phyloP scores from a whole-genome alignment of 2,329 filamentous ascomycete species.

The Tolypocladium guangdongense region DNA sequence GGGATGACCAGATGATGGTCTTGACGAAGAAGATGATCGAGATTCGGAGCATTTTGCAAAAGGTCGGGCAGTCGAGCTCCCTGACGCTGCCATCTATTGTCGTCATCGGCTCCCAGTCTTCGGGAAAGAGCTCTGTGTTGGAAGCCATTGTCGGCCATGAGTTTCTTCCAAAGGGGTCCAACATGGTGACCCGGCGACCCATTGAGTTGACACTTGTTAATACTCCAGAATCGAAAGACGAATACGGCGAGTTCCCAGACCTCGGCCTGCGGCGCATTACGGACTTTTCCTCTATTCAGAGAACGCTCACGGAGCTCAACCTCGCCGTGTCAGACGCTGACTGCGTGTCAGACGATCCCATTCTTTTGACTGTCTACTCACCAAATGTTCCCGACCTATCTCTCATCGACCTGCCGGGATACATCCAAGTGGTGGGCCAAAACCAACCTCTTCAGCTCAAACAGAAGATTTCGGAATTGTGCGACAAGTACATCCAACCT shows the following conservation, averaged over 20 bases:
- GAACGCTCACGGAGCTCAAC: constrained; percentile 90
- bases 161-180: constrained; percentile 93
- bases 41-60: constrained; percentile 83
- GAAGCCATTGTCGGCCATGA: constrained; percentile 97
- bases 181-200: constrained; percentile 93
- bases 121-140: constrained; percentile 92
- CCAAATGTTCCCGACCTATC: constrained; percentile 92
- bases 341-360: constrained; percentile 93
- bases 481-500: constrained; percentile 94
- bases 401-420: constrained; percentile 90
- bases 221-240: constrained; percentile 72
- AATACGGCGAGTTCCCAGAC: constrained; percentile 95
- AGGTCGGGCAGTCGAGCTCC: constrained; percentile 81
- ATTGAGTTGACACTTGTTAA: constrained; percentile 96
- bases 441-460: constrained; percentile 88
- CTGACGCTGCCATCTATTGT: constrained; percentile 91
- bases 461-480: constrained; percentile 90
- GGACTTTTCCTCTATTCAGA: constrained; percentile 86
- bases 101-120: constrained; percentile 98
- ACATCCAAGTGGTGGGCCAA: constrained; percentile 88
- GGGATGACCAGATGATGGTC: constrained; percentile 99
- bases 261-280: constrained; percentile 81
- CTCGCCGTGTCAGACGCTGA: constrained; percentile 81
- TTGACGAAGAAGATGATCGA: constrained; percentile 99
- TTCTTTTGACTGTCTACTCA: constrained; percentile 90